A percentile compares a stretch with the other conserved stretches of the same genome.
phyloP scores from a whole-genome alignment of 306 rosid genomes.

The Gastrolobium bilobum region DNA sequence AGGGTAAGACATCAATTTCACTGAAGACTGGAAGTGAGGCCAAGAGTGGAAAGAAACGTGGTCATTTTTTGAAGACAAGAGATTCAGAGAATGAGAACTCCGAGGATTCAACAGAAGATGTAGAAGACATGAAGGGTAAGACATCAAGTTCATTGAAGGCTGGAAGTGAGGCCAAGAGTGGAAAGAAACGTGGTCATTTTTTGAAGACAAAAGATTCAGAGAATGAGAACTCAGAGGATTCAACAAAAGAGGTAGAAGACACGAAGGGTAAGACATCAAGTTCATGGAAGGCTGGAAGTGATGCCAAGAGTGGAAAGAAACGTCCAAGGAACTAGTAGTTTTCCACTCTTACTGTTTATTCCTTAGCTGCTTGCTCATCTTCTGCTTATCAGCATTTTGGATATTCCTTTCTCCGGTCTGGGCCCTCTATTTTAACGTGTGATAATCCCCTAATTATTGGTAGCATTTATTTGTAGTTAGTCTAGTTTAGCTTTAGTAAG shows the following conservation, averaged over 20 bases:
- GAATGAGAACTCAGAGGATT: slow-evolving; percentile 56
- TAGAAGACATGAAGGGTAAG: slow-evolving; percentile 64
- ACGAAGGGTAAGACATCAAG: slow-evolving; percentile 60
- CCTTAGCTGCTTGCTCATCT: slow-evolving; percentile 3
- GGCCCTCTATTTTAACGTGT: slow-evolving; percentile 44
- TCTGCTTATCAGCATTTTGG: slow-evolving; percentile 29
- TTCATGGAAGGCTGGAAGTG: slow-evolving; percentile 63
- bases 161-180: slow-evolving; percentile 64
- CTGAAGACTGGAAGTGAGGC: slow-evolving; percentile 61
- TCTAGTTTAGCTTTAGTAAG: slow-evolving; percentile 55
- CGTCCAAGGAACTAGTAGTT: slow-evolving; percentile 63
- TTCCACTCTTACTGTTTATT: slow-evolving; percentile 6
- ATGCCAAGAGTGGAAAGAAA: slow-evolving; percentile 77
- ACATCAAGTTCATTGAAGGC: slow-evolving; percentile 59
- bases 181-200: slow-evolving; percentile 73
- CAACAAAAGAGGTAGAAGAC: slow-evolving; percentile 52
- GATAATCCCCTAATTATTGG: slow-evolving; percentile 49
- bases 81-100: slow-evolving; percentile 62
- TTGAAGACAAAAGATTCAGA: slow-evolving; percentile 60
- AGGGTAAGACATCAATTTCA: slow-evolving; percentile 60
- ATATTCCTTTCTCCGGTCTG: slow-evolving; percentile 32
- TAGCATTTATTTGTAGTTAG: slow-evolving; percentile 58
- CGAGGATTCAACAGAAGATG: slow-evolving; percentile 46
- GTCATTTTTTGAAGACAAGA: slow-evolving; percentile 55
- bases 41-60: slow-evolving; percentile 84